These are phyloP conservation scores for Saccharum hybrid DNA, from an alignment of 202 grass and related monocot species.

Conservation along the genomic window DNA sequence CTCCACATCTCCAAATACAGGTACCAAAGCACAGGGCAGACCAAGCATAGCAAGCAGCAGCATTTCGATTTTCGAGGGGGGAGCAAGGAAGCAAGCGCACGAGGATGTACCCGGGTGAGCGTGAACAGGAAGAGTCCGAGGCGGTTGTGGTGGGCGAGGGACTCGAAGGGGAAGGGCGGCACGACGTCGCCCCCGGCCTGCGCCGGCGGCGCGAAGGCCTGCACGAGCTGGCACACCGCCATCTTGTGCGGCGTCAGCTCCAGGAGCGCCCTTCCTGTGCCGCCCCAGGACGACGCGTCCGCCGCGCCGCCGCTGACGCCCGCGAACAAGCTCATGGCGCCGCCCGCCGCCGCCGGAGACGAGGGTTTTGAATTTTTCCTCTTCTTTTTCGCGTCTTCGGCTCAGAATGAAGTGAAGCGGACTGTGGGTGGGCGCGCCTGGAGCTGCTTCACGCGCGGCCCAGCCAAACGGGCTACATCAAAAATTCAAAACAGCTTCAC, in stretches of 20 bases:
- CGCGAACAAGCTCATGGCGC: constrained; percentile 47
- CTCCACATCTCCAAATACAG: neutral
- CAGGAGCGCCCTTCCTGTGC: constrained; percentile 44
- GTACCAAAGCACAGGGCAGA: neutral
- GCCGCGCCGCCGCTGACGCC: constrained; percentile 39
- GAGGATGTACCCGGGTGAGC: constrained; percentile 61
- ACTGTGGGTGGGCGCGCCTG: too few relatives aligned
- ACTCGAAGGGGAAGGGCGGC: constrained; percentile 70
- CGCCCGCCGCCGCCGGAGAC: constrained; percentile 5
- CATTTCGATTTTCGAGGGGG: neutral
- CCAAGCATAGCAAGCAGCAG: neutral
- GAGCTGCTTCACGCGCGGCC: too few relatives aligned
- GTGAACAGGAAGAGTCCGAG: constrained; percentile 92
- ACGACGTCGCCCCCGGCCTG: constrained; percentile 35
- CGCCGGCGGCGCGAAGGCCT: constrained; percentile 73
- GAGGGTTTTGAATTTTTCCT: constrained; percentile 21
- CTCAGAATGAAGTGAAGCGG: neutral
- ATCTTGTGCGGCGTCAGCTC: constrained; percentile 90
- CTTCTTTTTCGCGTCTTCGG: neutral
- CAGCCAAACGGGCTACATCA: too few relatives aligned
- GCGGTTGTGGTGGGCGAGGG: constrained; percentile 73
- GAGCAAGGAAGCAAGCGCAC: neutral
- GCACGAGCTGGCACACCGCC: constrained; percentile 84
- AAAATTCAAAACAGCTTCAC: too few relatives aligned
- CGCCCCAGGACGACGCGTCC: constrained; percentile 28